Percentiles rank a stretch among this genome's conserved stretches.
Conservation (phyloP, 768 basidiomycete genomes). For the Rickenella mellea region DNA sequence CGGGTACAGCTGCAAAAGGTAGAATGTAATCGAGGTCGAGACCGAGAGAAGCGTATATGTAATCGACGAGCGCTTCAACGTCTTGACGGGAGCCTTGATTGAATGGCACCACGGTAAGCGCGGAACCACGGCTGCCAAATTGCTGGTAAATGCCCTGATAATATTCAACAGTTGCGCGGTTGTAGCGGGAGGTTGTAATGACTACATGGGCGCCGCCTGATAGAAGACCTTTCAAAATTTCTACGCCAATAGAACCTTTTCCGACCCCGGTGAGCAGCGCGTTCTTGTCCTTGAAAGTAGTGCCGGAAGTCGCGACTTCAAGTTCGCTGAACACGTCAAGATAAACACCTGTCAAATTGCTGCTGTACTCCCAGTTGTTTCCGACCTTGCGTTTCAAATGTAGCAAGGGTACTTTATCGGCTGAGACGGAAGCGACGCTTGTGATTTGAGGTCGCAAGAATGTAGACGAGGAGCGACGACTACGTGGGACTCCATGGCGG, state of each 20-base stretch:
- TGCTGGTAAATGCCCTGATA: conserved; percentile 98
- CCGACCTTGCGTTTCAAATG: conserved; percentile 97
- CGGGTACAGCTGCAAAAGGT: conserved; percentile 96
- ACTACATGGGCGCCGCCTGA: conserved; percentile 96
- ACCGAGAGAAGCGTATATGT: conserved; percentile 91
- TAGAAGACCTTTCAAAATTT: conserved; percentile 92
- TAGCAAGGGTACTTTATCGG: conserved; percentile 88
- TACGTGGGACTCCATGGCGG: conserved; percentile 41
- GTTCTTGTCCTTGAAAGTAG: conserved; percentile 98
- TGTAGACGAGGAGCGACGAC: conserved; percentile 87
- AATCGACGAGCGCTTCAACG: conserved; percentile 95
- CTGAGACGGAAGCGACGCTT: conserved; percentile 59
- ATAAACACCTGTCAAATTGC: conserved; percentile 91
- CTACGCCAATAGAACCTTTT: conserved; percentile 95
- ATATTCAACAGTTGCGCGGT: conserved; percentile 90
- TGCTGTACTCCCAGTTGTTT: conserved; percentile 91
- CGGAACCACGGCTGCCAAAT: conserved; percentile 90
- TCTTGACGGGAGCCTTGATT: conserved; percentile 99
- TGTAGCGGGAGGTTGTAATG: conserved; percentile 97
- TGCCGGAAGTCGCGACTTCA: conserved; percentile 91
- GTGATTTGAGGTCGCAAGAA: conserved; percentile 91
- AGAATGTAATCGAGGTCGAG: conserved; percentile 98
- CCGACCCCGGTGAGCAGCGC: conserved; percentile 96
- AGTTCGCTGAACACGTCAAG: conserved; percentile 94
- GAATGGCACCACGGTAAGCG: conserved; percentile 96